Evolutionary conservation across 495 filamentous ascomycete genomes (phyloP), one percentile per base, ranked within the genome.

Genomic region (Annulohypoxylon bovei): DNA sequence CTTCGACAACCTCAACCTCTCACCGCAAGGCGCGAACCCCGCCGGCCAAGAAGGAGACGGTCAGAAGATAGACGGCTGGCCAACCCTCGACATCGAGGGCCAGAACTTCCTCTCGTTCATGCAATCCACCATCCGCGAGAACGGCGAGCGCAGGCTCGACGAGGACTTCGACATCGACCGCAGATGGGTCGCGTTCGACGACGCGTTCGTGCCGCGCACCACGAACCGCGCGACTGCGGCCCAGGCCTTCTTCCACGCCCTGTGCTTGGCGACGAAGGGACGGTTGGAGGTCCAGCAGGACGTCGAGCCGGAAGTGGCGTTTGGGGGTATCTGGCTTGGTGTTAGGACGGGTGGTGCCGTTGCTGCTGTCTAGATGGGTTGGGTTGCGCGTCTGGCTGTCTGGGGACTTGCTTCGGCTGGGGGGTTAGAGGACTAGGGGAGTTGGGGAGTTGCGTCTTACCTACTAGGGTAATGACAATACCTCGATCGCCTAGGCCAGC

Each of bases 181-280:
- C 32, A 67, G 58, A 42, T 81, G 75, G 83, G 65, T 77, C 20
- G 76, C 81, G n/a, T 93, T 96, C 73, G 86, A 88, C 53, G 77
- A 86, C 23, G 73, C 94, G 12, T 81, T 92, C 18, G 85, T 89
- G 22, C 83, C 84, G 0, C 62, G 54, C 22, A 76, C 83, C 23
- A 88, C 88, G 37, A 84, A 81, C 27, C 81, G 81, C 12, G 77
- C 83, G 14, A 87, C 93, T 0, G 91, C 90, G 37, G 89, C 89
- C 7, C 91, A 93, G 71, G 92, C 85, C 0, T 84, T 96, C 63
- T 86, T 91, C 77, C 89, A 95, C 78, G 83, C 89, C 11, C 85
- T 96, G 14, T 82, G 86, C 16, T 87, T 95, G 6, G 89, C 86
- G 8, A 93, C 89, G 8, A 91, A 88, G 80, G 84, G 83, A 0